A percentile compares a stretch with the other conserved stretches of the same genome.
These are phyloP conservation scores for Aurinia saxatilis DNA, from an alignment of 345 rosid genomes.

Conservation along the genomic window DNA sequence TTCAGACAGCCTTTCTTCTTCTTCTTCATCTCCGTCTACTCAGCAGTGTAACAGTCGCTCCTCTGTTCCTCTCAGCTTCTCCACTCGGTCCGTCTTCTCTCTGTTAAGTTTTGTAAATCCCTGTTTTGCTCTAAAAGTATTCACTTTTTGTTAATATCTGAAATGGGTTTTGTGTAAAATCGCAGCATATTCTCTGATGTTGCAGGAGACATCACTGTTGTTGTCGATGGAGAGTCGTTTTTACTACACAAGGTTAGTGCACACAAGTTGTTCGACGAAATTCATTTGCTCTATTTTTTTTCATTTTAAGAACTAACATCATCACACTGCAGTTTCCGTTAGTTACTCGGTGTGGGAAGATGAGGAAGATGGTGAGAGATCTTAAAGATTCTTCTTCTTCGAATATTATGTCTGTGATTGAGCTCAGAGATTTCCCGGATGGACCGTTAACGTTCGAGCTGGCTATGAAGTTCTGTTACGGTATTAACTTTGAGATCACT, in stretches of 20 bases:
- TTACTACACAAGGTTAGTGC: conserved; percentile 73
- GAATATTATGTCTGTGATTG: conserved; percentile 34
- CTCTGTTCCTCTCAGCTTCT: conserved; percentile 35
- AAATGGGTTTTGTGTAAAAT: neutral
- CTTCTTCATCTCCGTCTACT: conserved; percentile 15
- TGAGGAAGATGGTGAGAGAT: conserved; percentile 58
- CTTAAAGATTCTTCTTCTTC: conserved; percentile 35
- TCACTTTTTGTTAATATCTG: neutral
- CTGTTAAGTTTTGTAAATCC: too few species aligned
- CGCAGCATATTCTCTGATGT: conserved; percentile 83
- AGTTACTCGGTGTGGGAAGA: conserved; percentile 76
- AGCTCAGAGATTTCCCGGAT: conserved; percentile 60
- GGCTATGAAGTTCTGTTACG: conserved; percentile 84
- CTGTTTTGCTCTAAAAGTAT: neutral
- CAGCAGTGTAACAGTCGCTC: conserved; percentile 1
- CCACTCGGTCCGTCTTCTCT: conserved; percentile 39
- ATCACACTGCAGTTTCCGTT: conserved; percentile 59
- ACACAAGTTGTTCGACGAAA: neutral
- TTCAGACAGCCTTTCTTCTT: conserved; percentile 1
- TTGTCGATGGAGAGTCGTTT: conserved; percentile 72
- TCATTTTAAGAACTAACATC: too few species aligned
- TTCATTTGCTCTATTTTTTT: neutral
- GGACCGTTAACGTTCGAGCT: conserved; percentile 74
- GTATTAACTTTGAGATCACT: conserved; percentile 86
- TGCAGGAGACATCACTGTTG: conserved; percentile 74